These are phyloP conservation scores for Kwoniella botswanensis DNA, from an alignment of 768 basidiomycete species.

Conservation along the genomic window DNA sequence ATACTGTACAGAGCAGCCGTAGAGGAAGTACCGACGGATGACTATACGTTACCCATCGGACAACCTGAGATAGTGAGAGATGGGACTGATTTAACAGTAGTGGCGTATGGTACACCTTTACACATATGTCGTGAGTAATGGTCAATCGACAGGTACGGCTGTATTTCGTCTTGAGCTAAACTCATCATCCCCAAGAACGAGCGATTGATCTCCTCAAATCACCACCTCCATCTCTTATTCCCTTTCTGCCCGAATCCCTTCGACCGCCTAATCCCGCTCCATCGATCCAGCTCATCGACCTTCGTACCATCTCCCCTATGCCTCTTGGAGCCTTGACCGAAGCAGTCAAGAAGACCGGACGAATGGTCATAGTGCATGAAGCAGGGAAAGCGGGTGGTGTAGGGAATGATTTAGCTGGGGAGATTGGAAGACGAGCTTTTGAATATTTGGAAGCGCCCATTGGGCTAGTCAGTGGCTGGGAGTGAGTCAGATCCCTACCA, in stretches of 20 bases:
- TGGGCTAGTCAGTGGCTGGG: slow-evolving; percentile 86
- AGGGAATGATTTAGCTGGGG: slow-evolving; percentile 90
- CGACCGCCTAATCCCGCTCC: slow-evolving; percentile 65
- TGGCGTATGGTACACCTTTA: slow-evolving; percentile 92
- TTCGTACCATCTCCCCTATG: slow-evolving; percentile 88
- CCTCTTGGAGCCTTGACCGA: slow-evolving; percentile 79
- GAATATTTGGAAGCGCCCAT: slow-evolving; percentile 86
- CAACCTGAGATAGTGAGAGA: slow-evolving; percentile 74
- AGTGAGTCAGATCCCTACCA: slow-evolving; percentile 67
- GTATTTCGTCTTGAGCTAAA: no score
- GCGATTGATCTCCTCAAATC: slow-evolving; percentile 74
- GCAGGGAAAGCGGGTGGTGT: slow-evolving; percentile 84
- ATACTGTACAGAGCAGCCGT: slow-evolving; percentile 89
- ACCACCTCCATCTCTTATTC: slow-evolving; percentile 69
- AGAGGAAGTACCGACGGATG: slow-evolving; percentile 89
- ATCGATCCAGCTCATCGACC: slow-evolving; percentile 80
- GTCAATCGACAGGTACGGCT: not conserved
- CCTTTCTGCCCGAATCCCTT: slow-evolving; percentile 69
- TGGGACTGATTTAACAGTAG: slow-evolving; percentile 83
- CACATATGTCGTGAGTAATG: slow-evolving; percentile 68
- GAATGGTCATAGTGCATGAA: slow-evolving; percentile 89
- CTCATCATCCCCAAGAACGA: slow-evolving; percentile 27
- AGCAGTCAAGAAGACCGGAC: slow-evolving; percentile 81
- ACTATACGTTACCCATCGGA: slow-evolving; percentile 81
- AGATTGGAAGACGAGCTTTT: slow-evolving; percentile 86